phyloP scores from a whole-genome alignment of 1,139 yeast species.

The Candida tetrigidarum region DNA sequence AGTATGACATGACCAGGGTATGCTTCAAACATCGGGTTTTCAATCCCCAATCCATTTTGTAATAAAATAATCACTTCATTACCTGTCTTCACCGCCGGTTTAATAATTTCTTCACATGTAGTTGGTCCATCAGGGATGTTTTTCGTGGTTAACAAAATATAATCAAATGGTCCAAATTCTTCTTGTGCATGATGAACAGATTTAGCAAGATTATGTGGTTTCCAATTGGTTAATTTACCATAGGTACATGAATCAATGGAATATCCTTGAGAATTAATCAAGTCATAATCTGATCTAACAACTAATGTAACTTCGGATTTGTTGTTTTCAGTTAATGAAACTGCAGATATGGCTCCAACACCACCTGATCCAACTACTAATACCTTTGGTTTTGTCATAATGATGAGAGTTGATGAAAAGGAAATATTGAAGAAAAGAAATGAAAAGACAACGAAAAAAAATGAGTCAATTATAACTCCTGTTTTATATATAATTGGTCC shows the following conservation, averaged over 20 bases:
- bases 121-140: conserved; percentile 68
- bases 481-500: too few species aligned
- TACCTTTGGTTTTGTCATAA: conserved; percentile 30
- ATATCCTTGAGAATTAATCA: conserved; percentile 56
- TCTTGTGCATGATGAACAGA: conserved; percentile 49
- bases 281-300: conserved; percentile 67
- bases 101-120: conserved; percentile 60
- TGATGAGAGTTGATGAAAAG: not conserved
- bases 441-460: too few species aligned
- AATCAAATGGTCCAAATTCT: conserved; percentile 61
- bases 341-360: conserved; percentile 73
- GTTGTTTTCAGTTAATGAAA: conserved; percentile 51
- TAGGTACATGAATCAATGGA: conserved; percentile 62
- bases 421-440: not conserved
- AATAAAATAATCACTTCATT: conserved; percentile 61
- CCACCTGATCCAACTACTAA: conserved; percentile 54
- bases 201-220: conserved; percentile 51
- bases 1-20: conserved; percentile 64
- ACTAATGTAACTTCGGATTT: conserved; percentile 62
- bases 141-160: conserved; percentile 68
- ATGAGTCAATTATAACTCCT: too few species aligned
- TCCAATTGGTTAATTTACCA: conserved; percentile 57
- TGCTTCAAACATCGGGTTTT: conserved; percentile 56
- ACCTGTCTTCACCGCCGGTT: conserved; percentile 53
- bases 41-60: conserved; percentile 81